Percentiles rank a stretch among this genome's conserved stretches.
Evolutionary conservation across 2,329 filamentous ascomycete species (phyloP).

Genomic region (Fulvia fulva): DNA sequence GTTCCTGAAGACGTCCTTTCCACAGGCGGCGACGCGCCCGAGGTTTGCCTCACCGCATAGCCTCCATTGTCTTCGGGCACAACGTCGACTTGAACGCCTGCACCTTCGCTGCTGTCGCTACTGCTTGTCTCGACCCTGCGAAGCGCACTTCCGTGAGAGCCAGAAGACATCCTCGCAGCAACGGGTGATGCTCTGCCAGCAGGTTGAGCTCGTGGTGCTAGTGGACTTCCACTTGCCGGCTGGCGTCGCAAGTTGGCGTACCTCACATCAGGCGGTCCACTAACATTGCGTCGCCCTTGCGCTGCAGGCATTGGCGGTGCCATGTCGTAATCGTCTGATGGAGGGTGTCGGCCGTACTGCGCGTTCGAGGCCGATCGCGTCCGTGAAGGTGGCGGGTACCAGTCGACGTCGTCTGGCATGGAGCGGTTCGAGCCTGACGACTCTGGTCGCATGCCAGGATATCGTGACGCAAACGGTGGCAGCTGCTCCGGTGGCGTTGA

Average conservation of each 20-base stretch:
- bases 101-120: constrained; percentile 26
- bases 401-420: constrained; percentile 47
- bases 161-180: background rate
- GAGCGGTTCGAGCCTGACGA: constrained; percentile 41
- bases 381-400: constrained; percentile 34
- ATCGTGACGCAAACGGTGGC: constrained; percentile 21
- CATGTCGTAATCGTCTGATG: constrained; percentile 37
- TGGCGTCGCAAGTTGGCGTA: constrained; percentile 31
- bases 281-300: constrained; percentile 34
- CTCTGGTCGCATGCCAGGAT: constrained; percentile 28
- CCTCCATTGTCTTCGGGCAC: constrained; percentile 23
- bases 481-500: constrained; percentile 30
- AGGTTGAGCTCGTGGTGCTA: constrained; percentile 15
- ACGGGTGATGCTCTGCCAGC: background rate
- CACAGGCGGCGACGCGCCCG: constrained; percentile 5
- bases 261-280: constrained; percentile 33
- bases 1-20: constrained; percentile 1
- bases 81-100: constrained; percentile 31
- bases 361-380: constrained; percentile 38
- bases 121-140: constrained; percentile 23
- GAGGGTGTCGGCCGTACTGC: constrained; percentile 30
- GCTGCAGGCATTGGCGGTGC: constrained; percentile 30
- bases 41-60: constrained; percentile 19
- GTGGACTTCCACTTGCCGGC: constrained; percentile 20
- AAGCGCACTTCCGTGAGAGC: constrained; percentile 18